These are phyloP conservation scores for Draba incana DNA, from an alignment of 345 rosid species.

Conservation along the genomic window DNA sequence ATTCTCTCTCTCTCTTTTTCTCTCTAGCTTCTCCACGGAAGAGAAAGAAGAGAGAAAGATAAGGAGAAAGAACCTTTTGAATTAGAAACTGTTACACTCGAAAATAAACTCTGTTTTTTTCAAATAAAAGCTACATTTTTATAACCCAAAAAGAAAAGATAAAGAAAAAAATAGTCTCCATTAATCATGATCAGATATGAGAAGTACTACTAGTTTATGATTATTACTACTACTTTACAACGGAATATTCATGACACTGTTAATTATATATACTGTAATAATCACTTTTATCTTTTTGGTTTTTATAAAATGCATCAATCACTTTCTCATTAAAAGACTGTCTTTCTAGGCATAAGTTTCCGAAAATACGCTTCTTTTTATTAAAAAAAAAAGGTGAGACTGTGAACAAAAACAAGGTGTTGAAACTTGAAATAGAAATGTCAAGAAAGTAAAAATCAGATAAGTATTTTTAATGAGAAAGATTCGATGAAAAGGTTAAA, in stretches of 20 bases:
- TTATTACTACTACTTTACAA: background rate
- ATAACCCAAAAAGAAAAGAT: background rate
- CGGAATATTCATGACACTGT: too few relatives aligned
- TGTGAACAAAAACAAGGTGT: constrained; percentile 15
- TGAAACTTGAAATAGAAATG: background rate
- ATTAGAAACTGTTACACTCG: constrained; percentile 26
- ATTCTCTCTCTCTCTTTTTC: constrained; percentile 30
- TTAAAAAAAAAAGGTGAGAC: background rate
- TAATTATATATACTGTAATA: background rate
- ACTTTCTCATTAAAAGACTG: background rate
- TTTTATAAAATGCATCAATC: too few relatives aligned
- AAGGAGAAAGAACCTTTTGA: constrained; percentile 13
- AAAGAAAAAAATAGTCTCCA: constrained; percentile 1
- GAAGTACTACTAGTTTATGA: background rate
- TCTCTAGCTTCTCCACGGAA: constrained; percentile 9
- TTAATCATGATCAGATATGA: constrained; percentile 17
- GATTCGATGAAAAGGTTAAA: constrained; percentile 21
- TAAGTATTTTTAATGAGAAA: background rate
- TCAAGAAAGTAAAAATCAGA: background rate
- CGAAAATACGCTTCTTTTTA: constrained; percentile 12
- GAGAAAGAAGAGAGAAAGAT: constrained; percentile 22
- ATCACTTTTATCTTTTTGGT: constrained; percentile 5
- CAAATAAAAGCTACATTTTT: constrained; percentile 16
- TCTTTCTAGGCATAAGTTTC: constrained; percentile 24
- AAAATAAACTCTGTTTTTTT: constrained; percentile 19